Conservation (phyloP, 257 asterid species). For the Henckelia pumila region DNA sequence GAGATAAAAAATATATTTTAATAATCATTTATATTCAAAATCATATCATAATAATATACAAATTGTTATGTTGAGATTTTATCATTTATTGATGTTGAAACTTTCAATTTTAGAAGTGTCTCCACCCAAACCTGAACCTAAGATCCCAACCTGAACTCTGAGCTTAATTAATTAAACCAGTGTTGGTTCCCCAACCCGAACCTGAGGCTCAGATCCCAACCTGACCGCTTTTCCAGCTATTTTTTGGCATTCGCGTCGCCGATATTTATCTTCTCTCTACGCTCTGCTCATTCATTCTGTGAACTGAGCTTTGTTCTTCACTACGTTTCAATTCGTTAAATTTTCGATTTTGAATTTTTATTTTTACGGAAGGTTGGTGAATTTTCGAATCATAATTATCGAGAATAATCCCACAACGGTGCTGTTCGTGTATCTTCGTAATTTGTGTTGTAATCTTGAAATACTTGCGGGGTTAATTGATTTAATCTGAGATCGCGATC, state of each 20-base stretch:
- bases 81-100: too few species aligned
- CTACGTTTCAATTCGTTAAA: not conserved
- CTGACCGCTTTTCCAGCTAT: constrained; percentile 49
- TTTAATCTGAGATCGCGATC: constrained; percentile 33
- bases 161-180: too few species aligned
- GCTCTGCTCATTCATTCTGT: constrained; percentile 1
- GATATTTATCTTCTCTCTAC: constrained; percentile 27
- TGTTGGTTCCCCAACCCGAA: constrained; percentile 20
- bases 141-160: not conserved
- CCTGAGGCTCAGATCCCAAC: constrained; percentile 51
- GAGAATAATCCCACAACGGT: constrained; percentile 1
- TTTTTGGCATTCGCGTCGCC: constrained; percentile 34
- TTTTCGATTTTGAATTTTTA: not conserved
- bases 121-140: too few species aligned
- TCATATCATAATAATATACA: too few species aligned
- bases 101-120: too few species aligned
- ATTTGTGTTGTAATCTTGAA: constrained; percentile 2
- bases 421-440: constrained; percentile 1
- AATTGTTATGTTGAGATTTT: too few species aligned
- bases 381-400: not conserved
- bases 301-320: constrained; percentile 26
- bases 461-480: constrained; percentile 11
- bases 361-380: not conserved
- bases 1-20: too few species aligned
- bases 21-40: too few species aligned